phyloP scores from a whole-genome alignment of 306 rosid species.

The Malus sylvestris region DNA sequence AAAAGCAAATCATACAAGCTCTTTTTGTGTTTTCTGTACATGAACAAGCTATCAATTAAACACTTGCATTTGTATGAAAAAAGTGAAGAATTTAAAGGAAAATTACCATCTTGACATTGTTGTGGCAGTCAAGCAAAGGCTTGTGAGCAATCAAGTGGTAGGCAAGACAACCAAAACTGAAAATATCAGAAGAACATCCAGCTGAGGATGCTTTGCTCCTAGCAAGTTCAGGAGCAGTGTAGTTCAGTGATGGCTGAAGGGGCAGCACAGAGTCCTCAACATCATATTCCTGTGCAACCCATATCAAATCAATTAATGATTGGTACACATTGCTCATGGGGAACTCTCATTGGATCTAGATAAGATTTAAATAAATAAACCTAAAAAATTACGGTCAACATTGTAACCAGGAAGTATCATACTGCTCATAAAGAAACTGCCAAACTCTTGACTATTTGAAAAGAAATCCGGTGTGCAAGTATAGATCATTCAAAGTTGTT shows the following conservation, averaged over 20 bases:
- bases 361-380: neutral
- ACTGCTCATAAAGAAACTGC: neutral
- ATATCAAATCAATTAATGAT: neutral
- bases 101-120: slow-evolving; percentile 90
- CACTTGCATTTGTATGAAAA: neutral
- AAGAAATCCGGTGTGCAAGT: neutral
- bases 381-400: neutral
- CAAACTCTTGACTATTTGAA: neutral
- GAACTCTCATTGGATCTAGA: neutral
- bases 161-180: slow-evolving; percentile 95
- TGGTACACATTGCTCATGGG: neutral
- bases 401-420: slow-evolving; percentile 8
- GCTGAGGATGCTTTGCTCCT: slow-evolving; percentile 46
- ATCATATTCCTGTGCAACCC: slow-evolving; percentile 76
- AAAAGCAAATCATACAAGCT: too few species aligned
- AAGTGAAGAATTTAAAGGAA: slow-evolving; percentile 11
- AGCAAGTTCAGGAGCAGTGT: slow-evolving; percentile 94
- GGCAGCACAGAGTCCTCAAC: slow-evolving; percentile 91
- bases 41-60: neutral
- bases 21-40: neutral
- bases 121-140: slow-evolving; percentile 83
- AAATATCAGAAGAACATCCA: slow-evolving; percentile 75
- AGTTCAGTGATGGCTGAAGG: slow-evolving; percentile 84
- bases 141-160: slow-evolving; percentile 84
- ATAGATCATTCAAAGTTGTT: neutral